These are phyloP conservation scores for Cicer arietinum DNA, from an alignment of 306 rosid genomes.

Conservation along the genomic window DNA sequence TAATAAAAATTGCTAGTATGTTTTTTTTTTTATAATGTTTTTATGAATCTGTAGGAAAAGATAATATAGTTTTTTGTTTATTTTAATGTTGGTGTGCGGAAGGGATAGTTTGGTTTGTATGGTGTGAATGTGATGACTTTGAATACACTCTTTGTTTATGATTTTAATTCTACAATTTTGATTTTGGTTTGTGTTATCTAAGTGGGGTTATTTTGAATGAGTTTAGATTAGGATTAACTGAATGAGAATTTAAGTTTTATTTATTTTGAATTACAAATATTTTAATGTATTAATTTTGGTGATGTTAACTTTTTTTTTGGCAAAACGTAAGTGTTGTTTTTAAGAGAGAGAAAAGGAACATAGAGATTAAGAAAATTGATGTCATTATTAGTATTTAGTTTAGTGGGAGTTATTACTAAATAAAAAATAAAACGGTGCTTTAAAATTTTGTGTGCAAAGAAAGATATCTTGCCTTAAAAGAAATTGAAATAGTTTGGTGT, in stretches of 20 bases:
- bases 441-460: neutral
- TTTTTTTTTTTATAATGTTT: neutral
- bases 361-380: neutral
- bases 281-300: neutral
- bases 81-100: neutral
- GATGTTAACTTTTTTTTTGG: neutral
- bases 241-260: neutral
- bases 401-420: neutral
- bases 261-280: too few relatives aligned
- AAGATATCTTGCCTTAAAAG: neutral
- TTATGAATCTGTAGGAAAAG: neutral
- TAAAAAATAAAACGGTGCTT: neutral
- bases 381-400: neutral
- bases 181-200: neutral
- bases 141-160: conserved; percentile 11
- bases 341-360: neutral
- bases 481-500: neutral
- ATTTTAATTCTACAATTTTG: neutral
- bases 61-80: neutral
- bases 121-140: neutral
- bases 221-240: neutral
- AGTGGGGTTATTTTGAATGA: neutral
- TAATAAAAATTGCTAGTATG: too few relatives aligned
- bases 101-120: neutral
- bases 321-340: neutral